These are phyloP conservation scores for Botrytis sinoallii DNA, from an alignment of 2,329 filamentous ascomycete species.

Conservation along the genomic window DNA sequence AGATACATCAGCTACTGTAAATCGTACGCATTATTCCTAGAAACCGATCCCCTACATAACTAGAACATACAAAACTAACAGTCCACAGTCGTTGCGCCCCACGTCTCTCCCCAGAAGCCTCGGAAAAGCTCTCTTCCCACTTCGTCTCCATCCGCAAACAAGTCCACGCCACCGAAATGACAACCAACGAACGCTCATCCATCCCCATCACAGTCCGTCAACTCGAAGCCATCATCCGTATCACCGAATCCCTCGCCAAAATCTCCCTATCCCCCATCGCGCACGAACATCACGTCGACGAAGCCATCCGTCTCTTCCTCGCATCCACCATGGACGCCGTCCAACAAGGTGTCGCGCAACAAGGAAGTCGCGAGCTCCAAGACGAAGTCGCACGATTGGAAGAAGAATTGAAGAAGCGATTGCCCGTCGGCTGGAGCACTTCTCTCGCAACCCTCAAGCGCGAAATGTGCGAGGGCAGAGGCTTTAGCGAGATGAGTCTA, in stretches of 20 bases:
- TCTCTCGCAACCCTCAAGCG: slow-evolving; percentile 79
- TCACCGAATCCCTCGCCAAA: slow-evolving; percentile 94
- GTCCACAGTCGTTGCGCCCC: slow-evolving; percentile 78
- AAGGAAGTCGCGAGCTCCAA: slow-evolving; percentile 83
- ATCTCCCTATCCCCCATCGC: slow-evolving; percentile 81
- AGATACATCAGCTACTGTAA: slow-evolving; percentile 97
- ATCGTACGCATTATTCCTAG: slow-evolving; percentile 56
- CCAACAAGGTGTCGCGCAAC: slow-evolving; percentile 73
- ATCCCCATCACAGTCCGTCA: slow-evolving; percentile 98
- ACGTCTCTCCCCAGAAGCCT: slow-evolving; percentile 82
- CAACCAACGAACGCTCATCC: slow-evolving; percentile 84
- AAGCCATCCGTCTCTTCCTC: slow-evolving; percentile 94
- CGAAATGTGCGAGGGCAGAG: slow-evolving; percentile 89
- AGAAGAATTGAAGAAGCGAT: slow-evolving; percentile 77
- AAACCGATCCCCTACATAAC: too few species aligned
- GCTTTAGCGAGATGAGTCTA: slow-evolving; percentile 82
- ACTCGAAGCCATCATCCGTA: slow-evolving; percentile 94
- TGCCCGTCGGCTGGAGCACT: slow-evolving; percentile 95
- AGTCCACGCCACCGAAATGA: slow-evolving; percentile 85
- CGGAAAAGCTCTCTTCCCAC: slow-evolving; percentile 93
- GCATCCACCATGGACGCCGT: slow-evolving; percentile 98
- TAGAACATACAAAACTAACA: slow-evolving; percentile 17
- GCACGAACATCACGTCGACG: slow-evolving; percentile 88
- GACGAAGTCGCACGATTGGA: slow-evolving; percentile 86
- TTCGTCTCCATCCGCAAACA: slow-evolving; percentile 95